Percentiles rank a stretch among this genome's conserved stretches.
phyloP scores from a whole-genome alignment of 2,329 filamentous ascomycete genomes.

The Aspergillus ibericus region DNA sequence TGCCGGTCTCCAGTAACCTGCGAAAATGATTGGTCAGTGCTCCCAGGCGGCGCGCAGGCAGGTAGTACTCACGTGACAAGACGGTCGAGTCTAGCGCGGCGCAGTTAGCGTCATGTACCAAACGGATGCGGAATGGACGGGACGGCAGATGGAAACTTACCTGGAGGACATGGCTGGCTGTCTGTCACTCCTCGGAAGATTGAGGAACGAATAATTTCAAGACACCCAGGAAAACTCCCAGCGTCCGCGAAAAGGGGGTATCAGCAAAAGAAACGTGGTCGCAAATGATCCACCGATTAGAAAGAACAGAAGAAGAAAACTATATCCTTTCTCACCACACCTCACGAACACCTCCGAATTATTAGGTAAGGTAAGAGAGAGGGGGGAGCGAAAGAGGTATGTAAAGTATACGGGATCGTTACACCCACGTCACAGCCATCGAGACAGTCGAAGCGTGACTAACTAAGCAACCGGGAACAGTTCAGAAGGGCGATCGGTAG shows the following conservation, averaged over 20 bases:
- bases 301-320: background rate
- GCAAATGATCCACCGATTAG: slow-evolving; percentile 6
- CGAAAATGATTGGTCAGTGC: slow-evolving; percentile 27
- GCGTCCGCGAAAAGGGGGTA: slow-evolving; percentile 2
- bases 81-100: slow-evolving; percentile 67
- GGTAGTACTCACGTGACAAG: slow-evolving; percentile 75
- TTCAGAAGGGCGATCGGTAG: slow-evolving; percentile 7
- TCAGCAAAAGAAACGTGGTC: slow-evolving; percentile 6
- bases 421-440: slow-evolving; percentile 25
- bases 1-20: slow-evolving; percentile 94
- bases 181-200: background rate
- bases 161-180: slow-evolving; percentile 41
- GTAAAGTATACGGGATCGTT: slow-evolving; percentile 21
- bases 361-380: slow-evolving; percentile 12
- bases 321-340: background rate
- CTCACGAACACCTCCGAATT: slow-evolving; percentile 10
- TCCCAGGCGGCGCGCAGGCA: background rate
- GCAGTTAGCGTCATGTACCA: slow-evolving; percentile 34
- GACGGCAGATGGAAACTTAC: slow-evolving; percentile 29
- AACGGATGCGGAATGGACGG: slow-evolving; percentile 24
- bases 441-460: slow-evolving; percentile 5
- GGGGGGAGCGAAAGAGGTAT: slow-evolving; percentile 15
- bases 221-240: background rate
- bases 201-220: background rate
- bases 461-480: background rate